A percentile compares a stretch with the other conserved stretches of the same genome.
phyloP scores from a whole-genome alignment of 805 yeast species.

The Ogataea salicorniae region DNA sequence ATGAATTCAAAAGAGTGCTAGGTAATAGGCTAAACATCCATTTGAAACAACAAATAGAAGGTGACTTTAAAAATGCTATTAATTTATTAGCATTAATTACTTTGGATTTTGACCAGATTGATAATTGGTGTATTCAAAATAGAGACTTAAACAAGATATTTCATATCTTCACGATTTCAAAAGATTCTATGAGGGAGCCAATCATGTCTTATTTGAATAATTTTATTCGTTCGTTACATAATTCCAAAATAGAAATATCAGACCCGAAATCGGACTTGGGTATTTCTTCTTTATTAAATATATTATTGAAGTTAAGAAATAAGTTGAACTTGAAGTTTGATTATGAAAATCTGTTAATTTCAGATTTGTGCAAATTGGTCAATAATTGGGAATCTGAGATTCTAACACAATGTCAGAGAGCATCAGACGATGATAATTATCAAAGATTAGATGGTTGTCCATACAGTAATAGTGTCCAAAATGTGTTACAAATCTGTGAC shows the following conservation, averaged over 20 bases:
- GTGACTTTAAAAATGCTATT: constrained; percentile 13
- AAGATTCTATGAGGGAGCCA: constrained; percentile 16
- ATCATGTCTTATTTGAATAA: constrained; percentile 15
- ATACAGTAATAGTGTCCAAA: constrained; percentile 25
- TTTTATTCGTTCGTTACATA: constrained; percentile 11
- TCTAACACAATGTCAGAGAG: constrained; percentile 34
- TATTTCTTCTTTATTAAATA: constrained; percentile 8
- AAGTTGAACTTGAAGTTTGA: constrained; percentile 18
- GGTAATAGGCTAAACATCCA: constrained; percentile 8
- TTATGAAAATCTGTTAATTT: constrained; percentile 22
- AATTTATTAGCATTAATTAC: constrained; percentile 15
- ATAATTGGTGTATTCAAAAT: constrained; percentile 23
- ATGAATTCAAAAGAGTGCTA: constrained; percentile 7
- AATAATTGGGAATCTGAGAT: constrained; percentile 24
- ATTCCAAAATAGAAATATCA: constrained; percentile 1
- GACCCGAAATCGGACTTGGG: constrained; percentile 2
- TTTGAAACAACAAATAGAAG: neutral
- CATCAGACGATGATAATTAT: constrained; percentile 55
- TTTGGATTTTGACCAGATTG: constrained; percentile 20
- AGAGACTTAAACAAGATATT: constrained; percentile 17
- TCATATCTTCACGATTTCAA: constrained; percentile 16
- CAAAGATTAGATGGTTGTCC: constrained; percentile 32
- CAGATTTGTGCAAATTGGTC: constrained; percentile 19
- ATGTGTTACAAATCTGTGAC: constrained; percentile 24
- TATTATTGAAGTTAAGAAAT: constrained; percentile 11